Evolutionary conservation across 2,329 filamentous ascomycete genomes (phyloP).

Genomic region (Penicillium sp.): DNA sequence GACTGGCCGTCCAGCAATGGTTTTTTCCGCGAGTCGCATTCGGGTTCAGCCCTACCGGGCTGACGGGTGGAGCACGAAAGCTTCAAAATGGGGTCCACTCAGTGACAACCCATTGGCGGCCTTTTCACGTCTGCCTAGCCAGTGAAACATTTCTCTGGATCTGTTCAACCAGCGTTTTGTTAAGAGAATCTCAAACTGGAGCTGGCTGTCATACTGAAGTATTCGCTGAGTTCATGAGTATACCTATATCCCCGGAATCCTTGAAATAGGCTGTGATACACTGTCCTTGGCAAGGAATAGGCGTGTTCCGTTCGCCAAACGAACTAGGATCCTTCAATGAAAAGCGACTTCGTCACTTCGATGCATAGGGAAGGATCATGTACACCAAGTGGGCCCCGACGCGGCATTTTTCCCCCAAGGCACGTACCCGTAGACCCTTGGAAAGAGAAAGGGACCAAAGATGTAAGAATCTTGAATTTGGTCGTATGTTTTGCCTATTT

Average conservation of each 20-base stretch:
- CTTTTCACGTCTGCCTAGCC: constrained; percentile 14
- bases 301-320: background rate
- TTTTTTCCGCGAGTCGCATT: background rate
- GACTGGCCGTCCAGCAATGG: background rate
- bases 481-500: background rate
- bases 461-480: background rate
- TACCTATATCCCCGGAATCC: background rate
- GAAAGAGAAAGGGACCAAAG: background rate
- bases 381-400: background rate
- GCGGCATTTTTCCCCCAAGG: constrained; percentile 1
- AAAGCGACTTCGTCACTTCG: background rate
- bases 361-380: background rate
- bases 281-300: background rate
- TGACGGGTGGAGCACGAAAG: constrained; percentile 6
- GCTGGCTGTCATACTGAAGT: background rate
- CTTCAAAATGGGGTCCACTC: constrained; percentile 5
- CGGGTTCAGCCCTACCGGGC: constrained; percentile 23
- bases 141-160: background rate
- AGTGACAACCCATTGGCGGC: background rate
- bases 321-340: background rate
- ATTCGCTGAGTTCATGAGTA: background rate
- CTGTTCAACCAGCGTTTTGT: background rate
- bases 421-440: no score
- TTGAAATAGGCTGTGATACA: background rate
- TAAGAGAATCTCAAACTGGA: background rate